Evolutionary conservation across 2,329 filamentous ascomycete species (phyloP).

Genomic region (Pyrenophora tritici-repentis): DNA sequence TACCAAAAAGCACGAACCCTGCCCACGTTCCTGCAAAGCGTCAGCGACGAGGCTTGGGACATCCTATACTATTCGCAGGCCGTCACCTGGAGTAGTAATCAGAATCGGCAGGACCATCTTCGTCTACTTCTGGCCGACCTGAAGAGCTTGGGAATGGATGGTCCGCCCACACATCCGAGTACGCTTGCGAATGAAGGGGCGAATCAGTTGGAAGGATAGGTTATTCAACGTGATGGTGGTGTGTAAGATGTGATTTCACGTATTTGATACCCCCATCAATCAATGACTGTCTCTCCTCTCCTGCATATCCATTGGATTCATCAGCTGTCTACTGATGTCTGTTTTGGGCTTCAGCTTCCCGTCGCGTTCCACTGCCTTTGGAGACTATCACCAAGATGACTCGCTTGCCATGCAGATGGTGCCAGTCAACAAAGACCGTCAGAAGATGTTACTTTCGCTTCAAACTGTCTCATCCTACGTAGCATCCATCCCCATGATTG

Average conservation of each 20-base stretch:
- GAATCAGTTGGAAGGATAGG: conserved; percentile 4
- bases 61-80: conserved; percentile 47
- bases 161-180: conserved; percentile 43
- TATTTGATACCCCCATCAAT: conserved; percentile 9
- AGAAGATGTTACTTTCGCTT: too few species aligned
- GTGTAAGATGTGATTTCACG: conserved; percentile 7
- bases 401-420: too few species aligned
- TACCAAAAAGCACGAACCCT: conserved; percentile 41
- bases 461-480: too few species aligned
- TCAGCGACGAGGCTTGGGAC: conserved; percentile 46
- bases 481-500: too few species aligned
- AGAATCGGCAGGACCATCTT: conserved; percentile 40
- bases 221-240: not conserved
- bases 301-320: not conserved
- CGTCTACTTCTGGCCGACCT: conserved; percentile 36
- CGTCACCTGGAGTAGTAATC: conserved; percentile 42
- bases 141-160: conserved; percentile 36
- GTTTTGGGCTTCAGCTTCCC: not conserved
- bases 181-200: conserved; percentile 13
- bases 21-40: conserved; percentile 39
- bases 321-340: not conserved
- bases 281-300: not conserved
- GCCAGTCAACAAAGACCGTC: too few species aligned
- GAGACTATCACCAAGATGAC: too few species aligned
- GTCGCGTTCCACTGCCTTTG: too few species aligned